A percentile compares a stretch with the other conserved stretches of the same genome.
These are phyloP conservation scores for Croton laevigatus DNA, from an alignment of 441 rosid species.

Conservation along the genomic window DNA sequence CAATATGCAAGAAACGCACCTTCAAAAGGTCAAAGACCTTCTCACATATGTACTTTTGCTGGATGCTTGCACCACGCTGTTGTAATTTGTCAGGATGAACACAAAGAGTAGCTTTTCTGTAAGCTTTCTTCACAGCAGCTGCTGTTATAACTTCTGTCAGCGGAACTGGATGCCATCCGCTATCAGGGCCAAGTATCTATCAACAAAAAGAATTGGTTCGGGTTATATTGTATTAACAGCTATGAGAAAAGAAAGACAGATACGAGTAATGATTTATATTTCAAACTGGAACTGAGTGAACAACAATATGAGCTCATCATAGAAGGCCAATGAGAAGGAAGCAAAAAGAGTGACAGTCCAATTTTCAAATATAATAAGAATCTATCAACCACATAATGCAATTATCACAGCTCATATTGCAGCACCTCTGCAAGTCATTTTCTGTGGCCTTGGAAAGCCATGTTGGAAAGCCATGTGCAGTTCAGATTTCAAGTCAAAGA, in stretches of 20 bases:
- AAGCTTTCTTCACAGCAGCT: constrained; percentile 91
- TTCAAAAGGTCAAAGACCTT: constrained; percentile 94
- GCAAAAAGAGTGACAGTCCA: not conserved
- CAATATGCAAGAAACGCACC: constrained; percentile 35
- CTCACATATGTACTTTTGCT: constrained; percentile 85
- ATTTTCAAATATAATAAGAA: not conserved
- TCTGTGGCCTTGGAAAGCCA: not conserved
- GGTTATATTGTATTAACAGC: not conserved
- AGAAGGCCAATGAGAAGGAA: not conserved
- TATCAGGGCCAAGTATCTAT: constrained; percentile 82
- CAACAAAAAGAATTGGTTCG: constrained; percentile 13
- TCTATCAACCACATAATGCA: not conserved
- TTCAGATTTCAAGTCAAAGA: not conserved
- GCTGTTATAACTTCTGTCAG: constrained; percentile 91
- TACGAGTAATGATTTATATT: not conserved
- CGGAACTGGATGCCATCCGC: constrained; percentile 94
- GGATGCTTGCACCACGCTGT: constrained; percentile 85
- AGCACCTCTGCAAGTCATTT: not conserved
- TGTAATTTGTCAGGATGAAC: constrained; percentile 97
- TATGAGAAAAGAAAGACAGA: not conserved
- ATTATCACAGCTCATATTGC: not conserved
- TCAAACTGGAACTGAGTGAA: constrained; percentile 2
- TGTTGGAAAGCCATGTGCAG: not conserved
- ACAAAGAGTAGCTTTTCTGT: constrained; percentile 93
- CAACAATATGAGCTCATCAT: not conserved